A percentile compares a stretch with the other conserved stretches of the same genome.
phyloP scores from a whole-genome alignment of 148 eudicot species.

The Rhododendron griersonianum region DNA sequence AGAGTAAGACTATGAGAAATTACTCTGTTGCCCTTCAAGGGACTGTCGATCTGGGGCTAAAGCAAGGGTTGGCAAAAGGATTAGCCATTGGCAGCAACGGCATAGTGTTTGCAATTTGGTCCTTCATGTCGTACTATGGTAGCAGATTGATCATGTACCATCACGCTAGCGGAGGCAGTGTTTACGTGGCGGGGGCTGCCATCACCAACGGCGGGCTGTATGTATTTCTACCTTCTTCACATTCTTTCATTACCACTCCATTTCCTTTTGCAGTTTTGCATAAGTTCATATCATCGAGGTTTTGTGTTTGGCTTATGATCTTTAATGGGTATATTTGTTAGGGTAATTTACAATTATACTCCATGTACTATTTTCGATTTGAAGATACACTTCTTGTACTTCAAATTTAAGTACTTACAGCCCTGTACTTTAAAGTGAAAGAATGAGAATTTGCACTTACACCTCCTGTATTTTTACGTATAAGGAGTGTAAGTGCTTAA shows the following conservation, averaged over 20 bases:
- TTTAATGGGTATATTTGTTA: no score
- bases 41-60: conserved; percentile 57
- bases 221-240: conserved; percentile 5
- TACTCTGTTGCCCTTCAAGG: conserved; percentile 66
- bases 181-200: conserved; percentile 67
- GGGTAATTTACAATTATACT: no score
- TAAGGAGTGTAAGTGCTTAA: no score
- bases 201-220: conserved; percentile 81
- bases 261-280: background rate
- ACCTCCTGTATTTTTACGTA: no score
- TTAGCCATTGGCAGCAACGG: conserved; percentile 81
- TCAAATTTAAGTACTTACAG: no score
- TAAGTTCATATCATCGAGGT: no score
- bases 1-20: conserved; percentile 47
- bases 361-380: no score
- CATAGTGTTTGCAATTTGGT: conserved; percentile 69
- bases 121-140: conserved; percentile 73
- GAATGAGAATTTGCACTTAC: no score
- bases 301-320: no score
- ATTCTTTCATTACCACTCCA: background rate
- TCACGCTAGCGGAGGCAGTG: conserved; percentile 69
- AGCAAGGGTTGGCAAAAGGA: conserved; percentile 83
- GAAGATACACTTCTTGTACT: no score
- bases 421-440: no score
- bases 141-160: conserved; percentile 83